Base-by-base conservation (phyloP, 148 eudicot species). In the Nepenthes mirabilis region DNA sequence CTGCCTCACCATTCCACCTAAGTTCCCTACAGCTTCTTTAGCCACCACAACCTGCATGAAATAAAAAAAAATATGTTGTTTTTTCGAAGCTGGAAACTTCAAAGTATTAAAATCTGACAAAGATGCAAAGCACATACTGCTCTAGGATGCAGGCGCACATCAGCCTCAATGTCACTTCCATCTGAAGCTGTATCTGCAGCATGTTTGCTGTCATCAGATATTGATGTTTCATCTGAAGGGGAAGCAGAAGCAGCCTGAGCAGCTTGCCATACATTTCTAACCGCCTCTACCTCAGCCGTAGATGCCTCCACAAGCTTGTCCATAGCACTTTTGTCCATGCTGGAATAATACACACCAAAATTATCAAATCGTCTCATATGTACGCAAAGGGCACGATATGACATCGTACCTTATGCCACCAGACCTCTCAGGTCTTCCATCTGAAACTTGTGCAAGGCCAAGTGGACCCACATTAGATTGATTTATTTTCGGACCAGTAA, bases 1-100 rank as follows among this genome's bases (percentile, higher is more conserved):
- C 76, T 88, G 98, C 75, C 98, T 79, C 48, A 93, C 87, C 98
- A 93, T 86, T 45, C 90, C 90, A 36, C 98, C 98, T 52, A 88
- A 76, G 74, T 80, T 86, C 55, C 98, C 96, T 43, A 81, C 80
- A 36, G 89, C 72, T 69, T 93, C 98, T 86, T 80, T 86, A 65
- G 98, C 98, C 60, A 88, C 83, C 50, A 93, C 98, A 64, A 93
- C 98, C 98, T 93, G 87, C 57, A 48, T 33, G 49, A 66, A 67
- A 23, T 32, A 53, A 69, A 64, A 60, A n/a, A 56, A 40, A 23
- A 14, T 59, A 9, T 36, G 8, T 36, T 32, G n/a, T 13, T 37
- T 13, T 63, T 9, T n/a, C 14, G 52, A 11, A 2, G 14, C 12
- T 2, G 13, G 14, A 11, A 49, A 2, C 2, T 51, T 6, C 43